Evolutionary conservation across 331 rosid species (phyloP), one percentile per base, ranked within the genome.

Genomic region (Cydonia oblonga): DNA sequence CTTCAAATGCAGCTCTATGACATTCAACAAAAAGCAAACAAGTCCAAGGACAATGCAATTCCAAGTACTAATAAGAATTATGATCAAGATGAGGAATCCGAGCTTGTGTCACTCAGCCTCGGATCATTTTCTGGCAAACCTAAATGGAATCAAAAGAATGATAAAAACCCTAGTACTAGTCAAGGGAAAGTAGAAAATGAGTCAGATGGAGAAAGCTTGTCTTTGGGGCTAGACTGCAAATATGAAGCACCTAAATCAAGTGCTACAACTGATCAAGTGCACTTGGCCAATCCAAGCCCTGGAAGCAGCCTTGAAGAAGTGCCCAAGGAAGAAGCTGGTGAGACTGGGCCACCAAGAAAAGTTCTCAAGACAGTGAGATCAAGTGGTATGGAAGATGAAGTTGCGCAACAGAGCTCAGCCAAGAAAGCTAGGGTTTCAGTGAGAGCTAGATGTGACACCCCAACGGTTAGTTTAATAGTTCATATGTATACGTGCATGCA

Each of bases 391-490:
- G 96, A 90, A 6, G 97, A 89, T 52, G 98, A 90, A 75, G 86
- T 86, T 76, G 75, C 84, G 16, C 85, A 80, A 6, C 93, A 87
- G 38, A 86, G 52, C 68, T 90, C 91, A 4, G 68, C 78, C 0
- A 95, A 91, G 87, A 95, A 80, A 82, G 84, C 96, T 63, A 87
- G 99, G 84, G 96, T 91, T 83, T 90, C 89, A 33, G 96, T 95
- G 20, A 80, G 96, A 76, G 90, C 86, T 53, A 84, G 99, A 74
- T 90, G 97, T 22, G 97, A 90, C 58, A 82, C 97, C 9, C 92
- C 88, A 68, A 95, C 97, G 54, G 99, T 95, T 72, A 79, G 81
- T 73, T 9, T 35, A 12, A 10, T 58, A 49, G 9, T 44, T 18
- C 32, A 61, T 23, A 10, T 35, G 13, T 35, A 35, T 35, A 9